Conservation (phyloP, 768 basidiomycete genomes). For the Lyophyllum semitale region DNA sequence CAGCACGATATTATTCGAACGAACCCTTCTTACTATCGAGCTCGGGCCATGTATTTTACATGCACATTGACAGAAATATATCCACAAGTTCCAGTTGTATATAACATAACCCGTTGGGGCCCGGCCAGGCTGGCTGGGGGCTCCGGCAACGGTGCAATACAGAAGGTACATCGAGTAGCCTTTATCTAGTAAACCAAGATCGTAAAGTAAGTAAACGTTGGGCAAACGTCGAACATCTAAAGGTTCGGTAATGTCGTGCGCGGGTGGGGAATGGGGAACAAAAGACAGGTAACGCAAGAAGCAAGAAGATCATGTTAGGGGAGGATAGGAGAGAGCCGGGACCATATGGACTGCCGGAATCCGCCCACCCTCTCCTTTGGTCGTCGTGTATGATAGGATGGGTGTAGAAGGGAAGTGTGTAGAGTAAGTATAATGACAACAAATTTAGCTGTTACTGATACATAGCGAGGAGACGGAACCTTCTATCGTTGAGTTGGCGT, state of each 20-base stretch:
- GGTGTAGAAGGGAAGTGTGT: not conserved
- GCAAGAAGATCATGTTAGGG: conserved; percentile 4
- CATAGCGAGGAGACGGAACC: conserved; percentile 7
- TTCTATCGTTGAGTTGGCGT: conserved; percentile 18
- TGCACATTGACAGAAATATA: conserved; percentile 6
- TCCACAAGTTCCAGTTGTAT: not conserved
- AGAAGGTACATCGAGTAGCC: not conserved
- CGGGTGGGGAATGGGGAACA: not conserved
- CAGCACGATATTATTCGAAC: not conserved
- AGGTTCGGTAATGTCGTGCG: conserved; percentile 5
- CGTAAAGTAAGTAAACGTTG: not conserved
- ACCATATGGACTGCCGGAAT: conserved; percentile 11
- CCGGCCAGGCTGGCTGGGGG: not conserved
- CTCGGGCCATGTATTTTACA: not conserved
- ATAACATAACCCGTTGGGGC: not conserved
- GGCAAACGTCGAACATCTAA: conserved; percentile 5
- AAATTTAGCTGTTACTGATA: conserved; percentile 12
- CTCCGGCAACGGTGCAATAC: not conserved
- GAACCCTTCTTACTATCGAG: not conserved
- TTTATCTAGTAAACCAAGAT: conserved; percentile 1
- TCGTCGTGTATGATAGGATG: conserved; percentile 1
- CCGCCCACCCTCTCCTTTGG: conserved; percentile 6
- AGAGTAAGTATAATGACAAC: conserved; percentile 13
- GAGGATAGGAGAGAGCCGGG: conserved; percentile 1
- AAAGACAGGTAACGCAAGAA: not conserved